Base-by-base conservation (phyloP, 257 asterid species). In the Jacaranda copaia region DNA sequence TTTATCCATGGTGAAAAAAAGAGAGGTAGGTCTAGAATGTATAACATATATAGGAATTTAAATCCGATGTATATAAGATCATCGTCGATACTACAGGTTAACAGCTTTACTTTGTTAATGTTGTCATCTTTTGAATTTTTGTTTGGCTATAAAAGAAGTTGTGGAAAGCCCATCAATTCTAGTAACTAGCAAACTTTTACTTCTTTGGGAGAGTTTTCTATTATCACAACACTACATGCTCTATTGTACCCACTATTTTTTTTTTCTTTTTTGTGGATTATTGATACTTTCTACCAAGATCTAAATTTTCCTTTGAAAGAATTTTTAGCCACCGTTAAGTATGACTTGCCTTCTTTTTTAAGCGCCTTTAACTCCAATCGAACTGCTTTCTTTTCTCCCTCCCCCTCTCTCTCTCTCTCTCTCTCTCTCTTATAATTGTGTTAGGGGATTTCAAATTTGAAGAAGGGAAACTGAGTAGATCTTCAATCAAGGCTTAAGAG, bases 21-120 rank as follows among this genome's bases (percentile, higher is more conserved):
- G 80, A 87, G 97, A 75, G 98, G 97, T 43, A 85, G 98, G 69
- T 97, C 98, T 2, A 88, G 96, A 74, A 93, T 90, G 84, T 93
- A 88, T 48, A 97, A 93, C 83, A 79, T 95, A 2, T 90, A 91
- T 4, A 97, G 98, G 64, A 93, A 91, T 84, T 79, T 93, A 55
- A 90, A 85, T 51, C 86, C 87, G 64, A 85, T 90, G 9, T 90
- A 82, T 71, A 62, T 81, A 10, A 74, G 77, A 39, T 74, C 91
- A 0, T 82, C 89, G 36, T 42, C 90, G 20, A 72, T 87, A 43
- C 71, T 77, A 42, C 91, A 78, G 42, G 58, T 87, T 1, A 25
- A 2, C n/a, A 93, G 90, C 5, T 91, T 91, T 61, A 88, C 93
- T 20, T 80, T 91, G 46, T 87, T 96, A 5, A 75, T 93, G 45